These are phyloP conservation scores for Cymbopogon flexuosus DNA, from an alignment of 202 grass and related monocot genomes.

Conservation along the genomic window DNA sequence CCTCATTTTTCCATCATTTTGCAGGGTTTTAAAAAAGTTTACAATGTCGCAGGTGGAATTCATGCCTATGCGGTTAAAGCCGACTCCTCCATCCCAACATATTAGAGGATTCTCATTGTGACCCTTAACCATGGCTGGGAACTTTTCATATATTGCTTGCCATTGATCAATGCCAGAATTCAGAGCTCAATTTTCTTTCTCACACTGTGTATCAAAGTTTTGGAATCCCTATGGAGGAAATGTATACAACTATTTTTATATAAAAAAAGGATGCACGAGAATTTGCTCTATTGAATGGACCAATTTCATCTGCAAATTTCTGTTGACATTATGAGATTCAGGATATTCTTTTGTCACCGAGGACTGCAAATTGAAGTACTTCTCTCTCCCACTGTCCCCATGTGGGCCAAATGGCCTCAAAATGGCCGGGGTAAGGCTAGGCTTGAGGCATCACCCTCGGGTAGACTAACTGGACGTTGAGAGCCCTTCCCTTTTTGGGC, in stretches of 20 bases:
- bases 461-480: too few species aligned
- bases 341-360: too few species aligned
- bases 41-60: constrained; percentile 74
- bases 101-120: constrained; percentile 32
- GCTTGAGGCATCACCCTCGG: too few species aligned
- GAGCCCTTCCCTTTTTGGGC: too few species aligned
- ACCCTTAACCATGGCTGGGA: background rate
- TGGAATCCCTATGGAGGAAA: background rate
- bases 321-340: too few species aligned
- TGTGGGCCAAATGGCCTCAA: too few species aligned
- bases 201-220: background rate
- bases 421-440: too few species aligned
- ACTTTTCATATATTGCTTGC: background rate
- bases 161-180: background rate
- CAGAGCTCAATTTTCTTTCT: background rate
- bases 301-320: too few species aligned
- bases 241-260: background rate
- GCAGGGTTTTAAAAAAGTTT: constrained; percentile 86
- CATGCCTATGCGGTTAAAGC: constrained; percentile 70
- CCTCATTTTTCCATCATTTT: constrained; percentile 4
- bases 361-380: too few species aligned
- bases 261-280: background rate
- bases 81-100: constrained; percentile 75
- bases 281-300: background rate
- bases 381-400: too few species aligned